Evolutionary conservation across 2,329 filamentous ascomycete species (phyloP).

Genomic region (Penicillium nordicum): DNA sequence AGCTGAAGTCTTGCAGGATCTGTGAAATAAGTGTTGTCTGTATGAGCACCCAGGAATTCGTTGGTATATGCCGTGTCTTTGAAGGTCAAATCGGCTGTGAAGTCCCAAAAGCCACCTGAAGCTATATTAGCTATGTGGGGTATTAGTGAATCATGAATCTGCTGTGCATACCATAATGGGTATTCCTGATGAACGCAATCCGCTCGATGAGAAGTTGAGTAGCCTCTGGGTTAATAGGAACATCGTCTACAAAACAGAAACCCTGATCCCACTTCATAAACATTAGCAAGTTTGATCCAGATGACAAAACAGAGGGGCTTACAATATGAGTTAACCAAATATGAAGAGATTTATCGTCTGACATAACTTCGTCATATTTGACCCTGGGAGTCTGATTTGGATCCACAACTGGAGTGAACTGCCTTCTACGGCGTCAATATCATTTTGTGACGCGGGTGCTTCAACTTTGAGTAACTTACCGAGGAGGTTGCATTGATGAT

Average conservation of each 20-base stretch:
- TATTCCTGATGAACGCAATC: slow-evolving; percentile 82
- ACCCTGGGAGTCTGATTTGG: slow-evolving; percentile 54
- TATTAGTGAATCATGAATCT: background rate
- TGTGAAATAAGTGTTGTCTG: slow-evolving; percentile 93
- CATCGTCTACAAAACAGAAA: slow-evolving; percentile 71
- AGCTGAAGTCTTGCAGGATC: slow-evolving; percentile 89
- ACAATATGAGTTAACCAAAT: slow-evolving; percentile 62
- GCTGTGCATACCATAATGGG: slow-evolving; percentile 71
- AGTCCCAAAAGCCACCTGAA: slow-evolving; percentile 70
- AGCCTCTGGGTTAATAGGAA: slow-evolving; percentile 65
- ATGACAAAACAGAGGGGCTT: slow-evolving; percentile 10
- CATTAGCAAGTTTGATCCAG: slow-evolving; percentile 6
- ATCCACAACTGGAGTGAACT: slow-evolving; percentile 18
- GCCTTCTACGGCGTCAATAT: background rate
- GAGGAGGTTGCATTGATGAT: background rate
- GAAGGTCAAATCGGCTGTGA: slow-evolving; percentile 80
- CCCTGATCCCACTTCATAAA: slow-evolving; percentile 60
- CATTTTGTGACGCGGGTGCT: background rate
- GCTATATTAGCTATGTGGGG: slow-evolving; percentile 1
- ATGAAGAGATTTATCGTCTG: slow-evolving; percentile 54
- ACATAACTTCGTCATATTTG: slow-evolving; percentile 60
- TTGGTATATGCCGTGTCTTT: slow-evolving; percentile 93
- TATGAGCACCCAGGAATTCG: slow-evolving; percentile 77
- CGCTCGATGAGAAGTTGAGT: slow-evolving; percentile 73
- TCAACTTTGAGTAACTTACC: background rate